Conservation (phyloP, 2,329 filamentous ascomycete genomes). For the Volutella citrinella region DNA sequence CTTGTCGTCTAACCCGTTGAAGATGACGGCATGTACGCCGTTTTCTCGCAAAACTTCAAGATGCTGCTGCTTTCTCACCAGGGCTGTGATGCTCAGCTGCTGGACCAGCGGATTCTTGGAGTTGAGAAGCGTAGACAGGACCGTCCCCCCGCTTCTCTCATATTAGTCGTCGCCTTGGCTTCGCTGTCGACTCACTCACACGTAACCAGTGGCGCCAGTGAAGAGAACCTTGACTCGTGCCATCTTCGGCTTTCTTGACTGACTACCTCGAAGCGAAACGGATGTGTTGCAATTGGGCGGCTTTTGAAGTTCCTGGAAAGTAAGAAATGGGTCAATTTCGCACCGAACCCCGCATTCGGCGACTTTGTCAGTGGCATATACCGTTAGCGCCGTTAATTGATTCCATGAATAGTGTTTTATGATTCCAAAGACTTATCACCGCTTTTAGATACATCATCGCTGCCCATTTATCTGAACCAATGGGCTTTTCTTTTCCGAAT, state of each 20-base stretch:
- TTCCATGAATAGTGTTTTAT: too few relatives aligned
- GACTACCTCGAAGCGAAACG: too few relatives aligned
- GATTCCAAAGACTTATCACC: too few relatives aligned
- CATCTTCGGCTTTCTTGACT: too few relatives aligned
- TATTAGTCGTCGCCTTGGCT: not conserved
- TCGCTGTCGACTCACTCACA: slow-evolving; percentile 1
- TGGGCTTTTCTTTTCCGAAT: too few relatives aligned
- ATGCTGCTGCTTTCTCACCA: slow-evolving; percentile 8
- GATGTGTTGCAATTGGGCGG: too few relatives aligned
- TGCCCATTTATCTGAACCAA: slow-evolving; percentile 43
- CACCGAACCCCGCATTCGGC: too few relatives aligned
- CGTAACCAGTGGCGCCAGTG: slow-evolving; percentile 9
- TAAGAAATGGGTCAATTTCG: too few relatives aligned
- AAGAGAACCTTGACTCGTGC: slow-evolving; percentile 4
- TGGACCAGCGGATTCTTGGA: slow-evolving; percentile 1
- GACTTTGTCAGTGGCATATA: too few relatives aligned
- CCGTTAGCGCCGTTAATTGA: too few relatives aligned
- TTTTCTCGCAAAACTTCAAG: not conserved
- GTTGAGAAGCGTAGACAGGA: slow-evolving; percentile 7
- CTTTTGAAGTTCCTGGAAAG: too few relatives aligned
- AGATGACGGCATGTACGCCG: slow-evolving; percentile 3
- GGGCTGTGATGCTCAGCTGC: slow-evolving; percentile 2
- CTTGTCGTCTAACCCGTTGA: slow-evolving; percentile 5
- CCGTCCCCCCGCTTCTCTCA: slow-evolving; percentile 8
- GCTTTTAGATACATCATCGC: too few relatives aligned